Evolutionary conservation across 345 rosid genomes (phyloP).

Genomic region (Euphorbia lathyris): DNA sequence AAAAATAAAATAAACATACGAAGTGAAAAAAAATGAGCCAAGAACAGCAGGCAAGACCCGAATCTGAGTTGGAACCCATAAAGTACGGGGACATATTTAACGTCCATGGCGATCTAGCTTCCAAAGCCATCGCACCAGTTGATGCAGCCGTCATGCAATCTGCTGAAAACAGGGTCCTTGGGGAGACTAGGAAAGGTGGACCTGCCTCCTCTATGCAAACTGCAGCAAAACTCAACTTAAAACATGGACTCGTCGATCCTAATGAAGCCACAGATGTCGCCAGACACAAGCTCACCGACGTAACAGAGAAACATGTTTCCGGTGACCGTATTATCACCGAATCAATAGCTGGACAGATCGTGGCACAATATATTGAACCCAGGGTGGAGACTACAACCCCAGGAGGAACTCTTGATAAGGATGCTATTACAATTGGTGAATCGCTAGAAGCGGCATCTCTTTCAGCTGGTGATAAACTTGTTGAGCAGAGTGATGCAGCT

Average conservation of each 20-base stretch:
- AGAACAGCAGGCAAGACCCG: conserved; percentile 21
- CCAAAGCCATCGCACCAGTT: conserved; percentile 26
- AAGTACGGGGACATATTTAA: conserved; percentile 33
- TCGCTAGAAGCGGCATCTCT: conserved; percentile 50
- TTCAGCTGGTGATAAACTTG: conserved; percentile 43
- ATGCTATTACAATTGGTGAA: conserved; percentile 46
- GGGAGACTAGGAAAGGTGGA: conserved; percentile 30
- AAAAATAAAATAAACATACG: no score
- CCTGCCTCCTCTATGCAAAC: conserved; percentile 39
- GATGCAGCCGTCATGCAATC: conserved; percentile 44
- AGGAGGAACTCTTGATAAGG: conserved; percentile 14
- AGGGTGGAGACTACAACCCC: conserved; percentile 18
- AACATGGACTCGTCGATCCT: conserved; percentile 19
- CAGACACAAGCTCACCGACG: conserved; percentile 20
- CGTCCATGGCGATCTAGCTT: conserved; percentile 41
- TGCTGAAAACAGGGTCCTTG: conserved; percentile 34
- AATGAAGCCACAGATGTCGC: conserved; percentile 18
- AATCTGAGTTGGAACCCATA: conserved; percentile 21
- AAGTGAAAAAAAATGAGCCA: conserved; percentile 22
- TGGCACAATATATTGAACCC: conserved; percentile 33
- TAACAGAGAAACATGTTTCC: conserved; percentile 17
- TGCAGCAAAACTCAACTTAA: conserved; percentile 28
- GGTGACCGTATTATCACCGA: conserved; percentile 33
- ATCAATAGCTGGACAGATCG: conserved; percentile 31
- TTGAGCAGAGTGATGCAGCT: conserved; percentile 51